A percentile compares a stretch with the other conserved stretches of the same genome.
Conservation (phyloP, 2,329 filamentous ascomycete genomes). For the Cladorrhinum sp. region DNA sequence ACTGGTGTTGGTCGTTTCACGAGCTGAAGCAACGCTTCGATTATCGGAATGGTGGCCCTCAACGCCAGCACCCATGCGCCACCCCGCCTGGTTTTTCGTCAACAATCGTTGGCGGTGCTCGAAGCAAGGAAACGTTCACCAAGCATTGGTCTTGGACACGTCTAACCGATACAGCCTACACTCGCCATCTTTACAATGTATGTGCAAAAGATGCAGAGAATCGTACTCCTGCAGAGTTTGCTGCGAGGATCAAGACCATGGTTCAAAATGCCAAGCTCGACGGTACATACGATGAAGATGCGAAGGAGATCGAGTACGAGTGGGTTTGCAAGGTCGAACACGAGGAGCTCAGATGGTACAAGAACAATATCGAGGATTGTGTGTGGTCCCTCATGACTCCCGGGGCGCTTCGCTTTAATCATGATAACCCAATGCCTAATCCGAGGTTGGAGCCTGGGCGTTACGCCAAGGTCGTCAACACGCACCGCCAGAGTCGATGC, state of each 20-base stretch:
- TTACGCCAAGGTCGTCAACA: not conserved
- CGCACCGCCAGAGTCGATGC: not conserved
- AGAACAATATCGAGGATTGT: slow-evolving; percentile 8
- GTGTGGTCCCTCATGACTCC: slow-evolving; percentile 7
- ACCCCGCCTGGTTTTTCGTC: not conserved
- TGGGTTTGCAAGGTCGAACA: not conserved
- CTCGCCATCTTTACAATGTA: not conserved
- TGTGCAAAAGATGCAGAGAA: too few species aligned
- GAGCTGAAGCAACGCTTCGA: slow-evolving; percentile 3
- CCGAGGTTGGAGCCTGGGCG: not conserved
- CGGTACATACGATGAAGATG: too few species aligned
- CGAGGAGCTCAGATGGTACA: not conserved
- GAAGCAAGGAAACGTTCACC: slow-evolving; percentile 8
- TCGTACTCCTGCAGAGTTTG: too few species aligned
- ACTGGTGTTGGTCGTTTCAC: slow-evolving; percentile 4
- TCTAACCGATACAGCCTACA: not conserved
- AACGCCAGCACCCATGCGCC: slow-evolving; percentile 16
- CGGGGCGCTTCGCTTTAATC: slow-evolving; percentile 3
- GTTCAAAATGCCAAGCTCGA: too few species aligned
- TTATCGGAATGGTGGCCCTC: slow-evolving; percentile 19
- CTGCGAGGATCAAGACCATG: too few species aligned
- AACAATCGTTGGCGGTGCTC: not conserved
- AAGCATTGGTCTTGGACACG: slow-evolving; percentile 3
- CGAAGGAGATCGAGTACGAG: not conserved
- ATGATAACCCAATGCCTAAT: slow-evolving; percentile 13